Conservation (phyloP, 768 basidiomycete genomes). For the Coprinopsis sp. region DNA sequence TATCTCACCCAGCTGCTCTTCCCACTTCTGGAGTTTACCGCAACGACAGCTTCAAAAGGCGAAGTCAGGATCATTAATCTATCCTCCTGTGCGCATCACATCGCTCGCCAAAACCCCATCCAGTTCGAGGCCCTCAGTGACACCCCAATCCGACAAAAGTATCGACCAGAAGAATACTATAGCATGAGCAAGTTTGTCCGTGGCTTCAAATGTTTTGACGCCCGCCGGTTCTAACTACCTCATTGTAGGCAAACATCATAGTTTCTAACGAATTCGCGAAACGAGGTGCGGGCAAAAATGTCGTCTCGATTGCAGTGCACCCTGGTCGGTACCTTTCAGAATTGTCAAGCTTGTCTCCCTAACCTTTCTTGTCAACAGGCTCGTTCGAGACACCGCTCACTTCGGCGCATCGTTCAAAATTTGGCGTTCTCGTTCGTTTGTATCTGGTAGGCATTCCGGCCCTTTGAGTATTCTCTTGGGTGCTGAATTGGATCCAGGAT, state of each 20-base stretch:
- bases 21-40: constrained; percentile 32
- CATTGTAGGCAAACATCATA: constrained; percentile 34
- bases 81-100: constrained; percentile 28
- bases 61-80: constrained; percentile 36
- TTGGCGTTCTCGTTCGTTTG: no score
- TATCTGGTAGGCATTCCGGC: no score
- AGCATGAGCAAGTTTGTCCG: constrained; percentile 36
- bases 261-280: constrained; percentile 37
- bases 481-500: no score
- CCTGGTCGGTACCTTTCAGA: constrained; percentile 26
- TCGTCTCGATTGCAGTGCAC: constrained; percentile 39
- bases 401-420: no score
- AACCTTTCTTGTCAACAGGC: constrained; percentile 1
- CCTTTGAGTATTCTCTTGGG: no score
- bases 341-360: constrained; percentile 26
- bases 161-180: constrained; percentile 22
- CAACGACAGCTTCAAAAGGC: constrained; percentile 24
- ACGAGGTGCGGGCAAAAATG: constrained; percentile 36
- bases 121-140: constrained; percentile 35
- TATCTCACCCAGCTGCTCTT: constrained; percentile 48
- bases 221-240: neutral
- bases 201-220: neutral
- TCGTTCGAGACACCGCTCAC: no score
- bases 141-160: constrained; percentile 27
- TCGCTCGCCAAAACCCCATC: constrained; percentile 18